Conservation (phyloP, 495 filamentous ascomycete genomes). For the Xylaria intraflava region DNA sequence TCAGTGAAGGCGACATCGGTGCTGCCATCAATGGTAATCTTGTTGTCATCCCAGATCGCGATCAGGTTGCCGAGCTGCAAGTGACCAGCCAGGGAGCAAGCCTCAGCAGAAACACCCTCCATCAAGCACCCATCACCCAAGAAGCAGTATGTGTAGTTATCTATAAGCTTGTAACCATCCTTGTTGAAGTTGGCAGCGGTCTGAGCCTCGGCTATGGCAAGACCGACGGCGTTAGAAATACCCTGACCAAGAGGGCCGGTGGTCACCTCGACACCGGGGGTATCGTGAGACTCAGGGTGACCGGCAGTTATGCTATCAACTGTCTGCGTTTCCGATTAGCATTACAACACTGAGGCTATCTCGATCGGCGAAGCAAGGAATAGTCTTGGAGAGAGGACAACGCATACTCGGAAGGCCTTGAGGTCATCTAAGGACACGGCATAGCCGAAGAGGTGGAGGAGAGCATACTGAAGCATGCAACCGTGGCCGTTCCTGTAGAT, state of each 20-base stretch:
- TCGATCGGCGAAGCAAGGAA: not conserved
- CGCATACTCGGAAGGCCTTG: conserved; percentile 87
- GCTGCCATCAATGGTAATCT: conserved; percentile 91
- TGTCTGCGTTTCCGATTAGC: conserved; percentile 41
- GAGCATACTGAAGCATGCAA: conserved; percentile 98
- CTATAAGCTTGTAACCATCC: conserved; percentile 81
- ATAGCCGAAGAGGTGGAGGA: conserved; percentile 96
- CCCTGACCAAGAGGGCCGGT: conserved; percentile 95
- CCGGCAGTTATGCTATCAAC: conserved; percentile 92
- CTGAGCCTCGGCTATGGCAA: conserved; percentile 92
- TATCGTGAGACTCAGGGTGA: conserved; percentile 95
- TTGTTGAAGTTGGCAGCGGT: conserved; percentile 92
- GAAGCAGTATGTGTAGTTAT: conserved; percentile 95
- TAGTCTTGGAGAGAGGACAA: not conserved
- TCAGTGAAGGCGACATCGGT: conserved; percentile 96
- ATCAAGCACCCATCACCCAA: conserved; percentile 98
- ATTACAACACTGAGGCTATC: not conserved
- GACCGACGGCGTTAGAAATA: conserved; percentile 90
- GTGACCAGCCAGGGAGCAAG: conserved; percentile 87
- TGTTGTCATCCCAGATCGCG: conserved; percentile 95
- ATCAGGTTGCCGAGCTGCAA: conserved; percentile 97
- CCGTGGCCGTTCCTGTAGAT: conserved; percentile 82
- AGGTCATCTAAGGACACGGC: conserved; percentile 77
- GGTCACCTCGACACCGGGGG: conserved; percentile 93
- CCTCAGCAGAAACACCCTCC: conserved; percentile 95